Evolutionary conservation across 2,329 filamentous ascomycete genomes (phyloP), one percentile per base, ranked within the genome.

Genomic region (Simplicillium sp.): DNA sequence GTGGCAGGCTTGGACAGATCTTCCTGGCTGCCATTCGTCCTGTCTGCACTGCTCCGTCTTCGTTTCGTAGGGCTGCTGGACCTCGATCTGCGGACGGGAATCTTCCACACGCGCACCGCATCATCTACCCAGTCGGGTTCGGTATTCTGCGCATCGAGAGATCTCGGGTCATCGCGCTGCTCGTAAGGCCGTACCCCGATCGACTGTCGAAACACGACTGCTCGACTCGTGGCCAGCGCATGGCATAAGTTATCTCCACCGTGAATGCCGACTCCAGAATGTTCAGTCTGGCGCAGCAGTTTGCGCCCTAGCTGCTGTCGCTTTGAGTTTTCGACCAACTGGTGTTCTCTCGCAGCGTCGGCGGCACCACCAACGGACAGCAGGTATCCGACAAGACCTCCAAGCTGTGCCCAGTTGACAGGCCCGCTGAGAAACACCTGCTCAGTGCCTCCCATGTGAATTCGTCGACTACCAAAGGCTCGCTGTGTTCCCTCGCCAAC

Each of bases 401-500:
- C 92, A 29, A 77, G 75, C 52, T 77, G 84, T 25, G 68, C 65
- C 87, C 88, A 96, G 56, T 78, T 72, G 33, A 84, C 76, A 33
- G 70, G 71, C 3, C 92, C 92, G 1, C 86, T 85, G 44, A 98
- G 59, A 58, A 98, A 96, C 43, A 95, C 67, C 52, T 94, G 80
- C 36, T 78, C 76, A 1, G 87, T 68, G 55, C 82, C 82, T 20
- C 69, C 60, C 49, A 94, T 53, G 29, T 72, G 67, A 9, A 82
- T 56, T 42, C 80, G 84, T 47, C 82, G 76, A 61, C 89, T 80
- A 31, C 73, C 71, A 54, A 84, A 70, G 37, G 81, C 78, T 43
- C 92, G 76, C 66, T 97, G 92, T 1, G 84, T 84, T 13, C 90
- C 92, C 61, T 98, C 92, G 9, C 80, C 67, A 13, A 90, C 60